Conservation (phyloP, 345 rosid species). For the Mercurialis annua region DNA sequence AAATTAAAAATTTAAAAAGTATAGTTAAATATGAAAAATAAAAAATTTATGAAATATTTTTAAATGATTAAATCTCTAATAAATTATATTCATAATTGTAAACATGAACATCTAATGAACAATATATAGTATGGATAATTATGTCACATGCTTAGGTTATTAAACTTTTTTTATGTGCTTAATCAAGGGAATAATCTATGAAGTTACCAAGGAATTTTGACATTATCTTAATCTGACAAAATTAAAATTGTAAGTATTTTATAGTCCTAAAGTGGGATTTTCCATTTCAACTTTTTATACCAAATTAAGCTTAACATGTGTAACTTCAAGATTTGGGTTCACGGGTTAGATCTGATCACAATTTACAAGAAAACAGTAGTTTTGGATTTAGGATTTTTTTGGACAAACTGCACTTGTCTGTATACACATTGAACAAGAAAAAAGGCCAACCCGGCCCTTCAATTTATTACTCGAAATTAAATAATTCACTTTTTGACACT, state of each 20-base stretch:
- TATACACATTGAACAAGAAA: too few species aligned
- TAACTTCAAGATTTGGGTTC: constrained; percentile 23
- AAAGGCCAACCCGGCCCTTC: too few species aligned
- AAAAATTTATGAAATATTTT: too few species aligned
- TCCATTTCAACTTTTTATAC: not conserved
- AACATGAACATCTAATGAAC: too few species aligned
- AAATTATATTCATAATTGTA: too few species aligned
- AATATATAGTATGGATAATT: too few species aligned
- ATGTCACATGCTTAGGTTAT: not conserved
- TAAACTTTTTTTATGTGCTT: not conserved
- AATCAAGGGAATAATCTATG: constrained; percentile 2
- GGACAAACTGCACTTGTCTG: constrained; percentile 2
- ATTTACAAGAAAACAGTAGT: constrained; percentile 35
- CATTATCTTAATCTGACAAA: constrained; percentile 1
- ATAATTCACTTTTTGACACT: too few species aligned
- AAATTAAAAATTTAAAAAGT: too few species aligned
- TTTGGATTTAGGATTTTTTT: not conserved
- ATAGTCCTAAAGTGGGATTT: not conserved
- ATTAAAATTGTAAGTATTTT: not conserved
- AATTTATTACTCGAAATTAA: too few species aligned
- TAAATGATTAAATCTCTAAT: too few species aligned
- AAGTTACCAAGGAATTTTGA: not conserved
- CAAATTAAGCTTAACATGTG: constrained; percentile 12
- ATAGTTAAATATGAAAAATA: too few species aligned
- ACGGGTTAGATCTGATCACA: constrained; percentile 35